phyloP scores from a whole-genome alignment of 805 yeast genomes.

The Wickerhamomyces hampshirensis region DNA sequence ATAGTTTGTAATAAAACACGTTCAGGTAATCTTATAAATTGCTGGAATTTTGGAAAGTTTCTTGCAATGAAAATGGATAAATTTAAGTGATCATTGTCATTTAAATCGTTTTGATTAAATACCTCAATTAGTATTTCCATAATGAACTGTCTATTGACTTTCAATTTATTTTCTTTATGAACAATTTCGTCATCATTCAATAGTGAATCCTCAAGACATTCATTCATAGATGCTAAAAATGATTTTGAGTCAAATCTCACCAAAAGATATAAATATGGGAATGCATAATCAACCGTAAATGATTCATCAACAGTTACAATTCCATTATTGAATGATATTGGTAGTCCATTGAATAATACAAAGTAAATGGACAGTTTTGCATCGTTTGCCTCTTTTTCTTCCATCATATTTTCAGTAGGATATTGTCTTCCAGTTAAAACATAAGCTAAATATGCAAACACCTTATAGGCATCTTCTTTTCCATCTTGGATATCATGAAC shows the following conservation, averaged over 20 bases:
- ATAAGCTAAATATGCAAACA: conserved; percentile 62
- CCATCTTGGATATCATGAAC: conserved; percentile 29
- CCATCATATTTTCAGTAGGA: conserved; percentile 59
- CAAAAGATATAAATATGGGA: conserved; percentile 63
- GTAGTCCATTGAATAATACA: conserved; percentile 54
- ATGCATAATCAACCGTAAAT: conserved; percentile 42
- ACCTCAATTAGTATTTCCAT: conserved; percentile 66
- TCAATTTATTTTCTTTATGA: conserved; percentile 19
- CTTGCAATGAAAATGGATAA: conserved; percentile 71
- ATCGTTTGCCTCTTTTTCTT: conserved; percentile 24
- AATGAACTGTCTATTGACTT: conserved; percentile 70
- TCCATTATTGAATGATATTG: conserved; percentile 25
- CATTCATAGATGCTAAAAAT: conserved; percentile 66
- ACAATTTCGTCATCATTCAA: conserved; percentile 56
- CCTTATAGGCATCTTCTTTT: conserved; percentile 25
- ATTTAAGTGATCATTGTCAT: conserved; percentile 26
- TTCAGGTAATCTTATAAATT: conserved; percentile 72
- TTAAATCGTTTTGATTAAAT: conserved; percentile 34
- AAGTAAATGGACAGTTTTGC: conserved; percentile 52
- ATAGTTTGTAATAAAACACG: conserved; percentile 45
- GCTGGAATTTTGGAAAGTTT: conserved; percentile 80
- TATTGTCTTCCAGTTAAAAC: conserved; percentile 73
- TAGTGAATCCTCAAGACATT: conserved; percentile 75
- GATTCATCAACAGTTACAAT: conserved; percentile 30
- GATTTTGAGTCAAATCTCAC: conserved; percentile 52